Base-by-base conservation (phyloP, 768 basidiomycete species). In the Pisolithus sp. region DNA sequence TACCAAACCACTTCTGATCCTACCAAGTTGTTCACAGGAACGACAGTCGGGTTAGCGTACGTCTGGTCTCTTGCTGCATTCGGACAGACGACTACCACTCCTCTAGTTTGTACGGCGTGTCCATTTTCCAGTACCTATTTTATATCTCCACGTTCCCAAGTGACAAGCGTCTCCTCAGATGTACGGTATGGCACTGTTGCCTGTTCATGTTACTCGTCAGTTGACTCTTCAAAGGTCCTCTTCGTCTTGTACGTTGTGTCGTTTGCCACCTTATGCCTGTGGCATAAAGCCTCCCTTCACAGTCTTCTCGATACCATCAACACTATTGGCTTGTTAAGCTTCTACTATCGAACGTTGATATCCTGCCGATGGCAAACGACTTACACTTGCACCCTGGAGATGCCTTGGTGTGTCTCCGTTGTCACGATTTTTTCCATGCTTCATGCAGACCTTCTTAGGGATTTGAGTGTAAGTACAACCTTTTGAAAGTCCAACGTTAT, bases 71-170 rank as follows among this genome's bases (percentile, higher is more conserved):
- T 42, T 13, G 3, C 23, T 17, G 31, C 31, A 8, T 2, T 18
- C 30, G 30, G 7, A 4, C 15, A 7, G 5, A 21, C 34, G 26
- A 12, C 23, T 47, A n/a, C 53, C 8, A 2, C 30, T 30, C 34
- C 39, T 23, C 46, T 38, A 63, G 62, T 10, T 46, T 63, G 36
- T 59, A 63, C 34, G 62, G 62, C 2, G 49, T 49, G 5, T 46
- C 51, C 15, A 8, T 57, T 30, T 45, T 57, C 18, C 62, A 63
- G 53, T 51, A 55, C 46, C 34, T 53, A n/a, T 59, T 56, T 34
- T 63, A 63, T 39, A 9, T 57, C 17, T 36, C 28, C 30, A 42
- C 49, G 0, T 63, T 63, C 56, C 60, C 60, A 2, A 40, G 5
- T 15, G 62, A 63, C 36, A n/a, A n/a, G 30, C 8, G 43, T 10